Evolutionary conservation across 768 basidiomycete genomes (phyloP), one percentile per base, ranked within the genome.

Genomic region (Suillus luteus): DNA sequence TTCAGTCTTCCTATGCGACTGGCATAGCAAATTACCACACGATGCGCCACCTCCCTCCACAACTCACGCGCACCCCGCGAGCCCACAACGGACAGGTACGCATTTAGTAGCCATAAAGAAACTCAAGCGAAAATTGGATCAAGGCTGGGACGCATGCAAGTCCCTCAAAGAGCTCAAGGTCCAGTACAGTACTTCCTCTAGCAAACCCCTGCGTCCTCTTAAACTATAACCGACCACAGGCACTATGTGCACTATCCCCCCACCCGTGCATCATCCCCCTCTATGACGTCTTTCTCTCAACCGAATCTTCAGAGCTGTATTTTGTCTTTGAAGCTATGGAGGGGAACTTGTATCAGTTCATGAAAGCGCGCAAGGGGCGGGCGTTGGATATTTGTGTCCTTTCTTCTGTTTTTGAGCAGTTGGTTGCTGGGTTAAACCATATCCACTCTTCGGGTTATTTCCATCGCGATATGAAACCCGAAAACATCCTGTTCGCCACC

Each of bases 321-420:
- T 98, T 99, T 72, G 96, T 98, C 54, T 99, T 99, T 78, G 97
- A 99, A 79, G 95, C 95, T 71, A 99, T 99, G 97, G 97, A 99
- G 77, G 96, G 97, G 72, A 98, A 99, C 78, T 86, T 99, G 52
- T 99, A 96, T 78, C 97, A 98, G 75, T 91, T 99, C 81, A 96
- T 97, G 78, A 98, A 96, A 80, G 87, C 95, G 54, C 90, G 97
- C 66, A 94, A 93, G 78, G 95, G 96, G 64, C 89, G 96, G 64
- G 88, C 94, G 5, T 87, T 99, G 64, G 95, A 96, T 17, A 93
- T 93, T 55, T 96, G 97, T 66, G 90, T 99, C 68, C 90, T 96
- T 65, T 92, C 95, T 27, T 93, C 91, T 70, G 94, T 98, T 68
- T 97, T 97, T 75, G 87, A 85, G 63, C 97, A 99, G 77, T 92